A percentile compares a stretch with the other conserved stretches of the same genome.
Conservation (phyloP, 306 rosid species). For the Dalbergia oliveri region DNA sequence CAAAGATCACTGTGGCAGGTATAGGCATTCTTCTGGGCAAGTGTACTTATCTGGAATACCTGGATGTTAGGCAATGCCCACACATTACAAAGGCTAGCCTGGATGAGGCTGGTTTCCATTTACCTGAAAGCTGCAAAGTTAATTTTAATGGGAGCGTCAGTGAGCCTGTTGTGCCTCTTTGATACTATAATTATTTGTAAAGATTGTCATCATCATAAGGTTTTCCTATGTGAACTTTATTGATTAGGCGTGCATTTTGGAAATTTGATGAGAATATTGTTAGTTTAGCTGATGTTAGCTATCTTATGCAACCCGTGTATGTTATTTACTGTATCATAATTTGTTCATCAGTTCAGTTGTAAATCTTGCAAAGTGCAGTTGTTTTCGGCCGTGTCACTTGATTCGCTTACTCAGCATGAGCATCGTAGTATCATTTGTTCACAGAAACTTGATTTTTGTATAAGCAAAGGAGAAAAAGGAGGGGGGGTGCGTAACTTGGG, state of each 20-base stretch:
- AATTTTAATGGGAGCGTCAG: slow-evolving; percentile 75
- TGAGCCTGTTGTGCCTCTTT: slow-evolving; percentile 65
- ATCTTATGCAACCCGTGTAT: slow-evolving; percentile 35
- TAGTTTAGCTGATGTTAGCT: slow-evolving; percentile 15
- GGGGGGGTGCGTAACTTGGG: neutral
- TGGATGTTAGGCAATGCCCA: slow-evolving; percentile 93
- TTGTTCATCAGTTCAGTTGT: slow-evolving; percentile 35
- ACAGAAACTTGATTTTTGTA: neutral
- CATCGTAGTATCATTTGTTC: neutral
- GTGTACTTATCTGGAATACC: slow-evolving; percentile 70
- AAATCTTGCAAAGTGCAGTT: slow-evolving; percentile 23
- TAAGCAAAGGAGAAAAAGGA: neutral
- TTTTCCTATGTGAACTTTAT: slow-evolving; percentile 26
- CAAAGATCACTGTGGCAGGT: slow-evolving; percentile 80
- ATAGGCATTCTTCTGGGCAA: slow-evolving; percentile 71
- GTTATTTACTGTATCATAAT: slow-evolving; percentile 36
- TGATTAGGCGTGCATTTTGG: slow-evolving; percentile 26
- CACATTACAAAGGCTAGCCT: slow-evolving; percentile 76
- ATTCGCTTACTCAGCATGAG: neutral
- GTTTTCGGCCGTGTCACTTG: slow-evolving; percentile 7
- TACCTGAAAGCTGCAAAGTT: slow-evolving; percentile 76
- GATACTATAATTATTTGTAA: slow-evolving; percentile 41
- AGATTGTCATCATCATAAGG: slow-evolving; percentile 17
- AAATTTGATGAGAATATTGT: slow-evolving; percentile 34
- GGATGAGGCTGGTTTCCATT: slow-evolving; percentile 79